Evolutionary conservation across 176 grass and related monocot genomes (phyloP).

Genomic region (Puccinellia tenuiflora): DNA sequence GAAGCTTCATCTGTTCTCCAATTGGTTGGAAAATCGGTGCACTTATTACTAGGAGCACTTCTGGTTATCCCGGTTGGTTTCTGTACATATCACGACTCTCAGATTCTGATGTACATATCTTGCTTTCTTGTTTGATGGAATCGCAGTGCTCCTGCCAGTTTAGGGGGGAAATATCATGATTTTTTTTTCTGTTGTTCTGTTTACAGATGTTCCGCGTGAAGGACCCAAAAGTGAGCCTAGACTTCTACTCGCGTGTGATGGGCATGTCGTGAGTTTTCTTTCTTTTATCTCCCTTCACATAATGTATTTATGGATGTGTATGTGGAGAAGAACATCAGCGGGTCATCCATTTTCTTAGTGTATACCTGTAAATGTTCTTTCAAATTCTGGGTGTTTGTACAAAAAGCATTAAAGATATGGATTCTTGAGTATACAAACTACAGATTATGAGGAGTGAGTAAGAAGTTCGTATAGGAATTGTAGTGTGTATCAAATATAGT

Average conservation of each 20-base stretch:
- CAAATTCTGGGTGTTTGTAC: not conserved
- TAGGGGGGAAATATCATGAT: not conserved
- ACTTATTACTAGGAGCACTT: not conserved
- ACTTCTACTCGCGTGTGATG: conserved; percentile 93
- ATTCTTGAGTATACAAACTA: not conserved
- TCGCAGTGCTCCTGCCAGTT: not conserved
- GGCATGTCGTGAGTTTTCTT: conserved; percentile 86
- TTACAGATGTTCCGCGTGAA: conserved; percentile 88
- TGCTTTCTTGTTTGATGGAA: not conserved
- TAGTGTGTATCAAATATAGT: not conserved
- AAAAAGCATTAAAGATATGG: not conserved
- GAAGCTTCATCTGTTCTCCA: not conserved
- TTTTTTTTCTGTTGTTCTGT: conserved; percentile 10
- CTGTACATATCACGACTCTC: not conserved
- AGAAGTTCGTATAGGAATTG: not conserved
- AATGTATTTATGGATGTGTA: not conserved
- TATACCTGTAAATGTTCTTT: not conserved
- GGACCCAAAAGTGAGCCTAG: conserved; percentile 94
- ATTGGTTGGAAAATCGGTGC: not conserved
- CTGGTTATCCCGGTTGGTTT: not conserved
- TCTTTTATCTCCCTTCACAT: not conserved
- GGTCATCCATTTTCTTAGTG: not conserved
- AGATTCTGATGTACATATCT: not conserved
- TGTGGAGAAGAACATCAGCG: not conserved
- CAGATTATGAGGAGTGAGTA: not conserved